Evolutionary conservation across 148 eudicot genomes (phyloP).

Genomic region (Oxyria digyna): DNA sequence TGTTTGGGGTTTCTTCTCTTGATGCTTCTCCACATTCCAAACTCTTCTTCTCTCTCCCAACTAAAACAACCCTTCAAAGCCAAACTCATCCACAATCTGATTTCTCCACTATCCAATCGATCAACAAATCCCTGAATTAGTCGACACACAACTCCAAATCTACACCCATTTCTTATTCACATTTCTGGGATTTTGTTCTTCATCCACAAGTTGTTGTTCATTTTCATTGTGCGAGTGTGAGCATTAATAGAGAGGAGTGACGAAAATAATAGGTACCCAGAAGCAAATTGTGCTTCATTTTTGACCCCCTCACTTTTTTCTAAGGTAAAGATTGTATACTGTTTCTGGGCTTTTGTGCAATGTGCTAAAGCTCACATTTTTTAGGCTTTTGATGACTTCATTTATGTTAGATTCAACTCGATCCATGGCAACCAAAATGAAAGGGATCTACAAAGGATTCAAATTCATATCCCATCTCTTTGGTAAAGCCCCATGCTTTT

Average conservation of each 20-base stretch:
- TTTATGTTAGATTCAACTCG: neutral
- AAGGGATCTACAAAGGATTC: conserved; percentile 55
- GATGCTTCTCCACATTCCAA: conserved; percentile 4
- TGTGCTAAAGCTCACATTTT: neutral
- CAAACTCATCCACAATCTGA: neutral
- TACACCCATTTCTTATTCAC: neutral
- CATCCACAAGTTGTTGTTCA: neutral
- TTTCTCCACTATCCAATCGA: neutral
- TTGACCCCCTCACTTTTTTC: neutral
- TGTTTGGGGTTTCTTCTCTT: neutral
- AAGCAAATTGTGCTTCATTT: neutral
- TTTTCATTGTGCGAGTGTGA: neutral
- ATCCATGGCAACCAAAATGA: conserved; percentile 36
- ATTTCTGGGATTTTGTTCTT: neutral
- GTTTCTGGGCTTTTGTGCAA: neutral
- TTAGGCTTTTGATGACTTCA: neutral
- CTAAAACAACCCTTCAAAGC: neutral
- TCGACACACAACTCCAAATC: neutral
- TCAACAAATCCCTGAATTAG: neutral
- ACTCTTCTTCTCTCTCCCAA: neutral
- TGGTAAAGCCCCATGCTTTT: conserved; percentile 30
- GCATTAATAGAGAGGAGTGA: neutral
- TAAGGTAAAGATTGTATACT: conserved; percentile 2
- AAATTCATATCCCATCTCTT: conserved; percentile 72
- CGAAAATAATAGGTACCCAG: neutral